phyloP scores from a whole-genome alignment of 352 stramenopile genomes.

The Globisporangium nagaii region DNA sequence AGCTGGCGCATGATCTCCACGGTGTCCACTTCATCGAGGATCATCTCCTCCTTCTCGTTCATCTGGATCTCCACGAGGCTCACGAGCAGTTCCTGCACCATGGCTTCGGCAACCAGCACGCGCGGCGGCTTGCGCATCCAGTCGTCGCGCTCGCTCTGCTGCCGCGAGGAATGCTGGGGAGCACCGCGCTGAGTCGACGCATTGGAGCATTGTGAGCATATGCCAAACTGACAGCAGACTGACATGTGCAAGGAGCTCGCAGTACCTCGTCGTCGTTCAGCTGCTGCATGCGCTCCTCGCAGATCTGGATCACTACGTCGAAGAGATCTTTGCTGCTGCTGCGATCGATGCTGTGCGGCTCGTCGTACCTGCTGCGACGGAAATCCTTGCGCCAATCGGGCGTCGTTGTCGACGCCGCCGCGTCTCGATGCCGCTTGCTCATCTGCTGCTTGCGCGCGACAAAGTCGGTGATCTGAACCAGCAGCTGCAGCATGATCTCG shows the following conservation, averaged over 20 bases:
- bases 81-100: conserved; percentile 63
- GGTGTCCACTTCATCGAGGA: conserved; percentile 55
- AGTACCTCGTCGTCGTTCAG: conserved; percentile 16
- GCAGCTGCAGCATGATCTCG: conserved; percentile 34
- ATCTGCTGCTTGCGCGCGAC: conserved; percentile 39
- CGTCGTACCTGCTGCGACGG: not conserved
- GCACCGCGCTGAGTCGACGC: no score
- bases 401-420: conserved; percentile 14
- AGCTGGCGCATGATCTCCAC: conserved; percentile 50
- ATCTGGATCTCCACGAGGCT: conserved; percentile 45
- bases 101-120: conserved; percentile 51
- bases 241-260: no score
- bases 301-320: conserved; percentile 42
- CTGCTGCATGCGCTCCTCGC: conserved; percentile 40
- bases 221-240: no score
- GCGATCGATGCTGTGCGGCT: not conserved
- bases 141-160: not conserved
- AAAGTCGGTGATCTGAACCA: conserved; percentile 50
- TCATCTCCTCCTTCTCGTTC: conserved; percentile 45
- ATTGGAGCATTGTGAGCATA: no score
- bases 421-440: conserved; percentile 20
- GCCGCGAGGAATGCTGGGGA: not conserved
- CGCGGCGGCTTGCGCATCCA: conserved; percentile 24
- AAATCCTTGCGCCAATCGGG: conserved; percentile 16
- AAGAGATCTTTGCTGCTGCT: conserved; percentile 26